Evolutionary conservation across 2,329 filamentous ascomycete species (phyloP), one percentile per base, ranked within the genome.

Genomic region (Diaporthe sp.): DNA sequence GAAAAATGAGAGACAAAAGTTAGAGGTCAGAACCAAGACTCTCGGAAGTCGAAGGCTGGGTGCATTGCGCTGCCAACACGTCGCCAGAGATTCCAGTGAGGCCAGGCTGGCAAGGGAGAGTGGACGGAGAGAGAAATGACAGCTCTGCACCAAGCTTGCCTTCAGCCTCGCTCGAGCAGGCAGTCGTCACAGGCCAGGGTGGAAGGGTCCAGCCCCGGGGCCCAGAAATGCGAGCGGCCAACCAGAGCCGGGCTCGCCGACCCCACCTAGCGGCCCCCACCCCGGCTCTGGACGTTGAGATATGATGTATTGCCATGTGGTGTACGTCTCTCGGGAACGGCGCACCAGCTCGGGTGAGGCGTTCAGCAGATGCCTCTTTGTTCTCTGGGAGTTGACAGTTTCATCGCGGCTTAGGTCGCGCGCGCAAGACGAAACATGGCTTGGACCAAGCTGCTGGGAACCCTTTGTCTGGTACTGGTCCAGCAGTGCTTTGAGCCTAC

Each of bases 61-160:
- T 64, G 50, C 73, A 75, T 76, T 45, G 73, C 64, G 69, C 55
- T 47, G 61, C 54, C 64, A 77, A 76, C 77, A 77, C 79, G 57
- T 74, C 71, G 28, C 60, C 25, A 70, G 33, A 38, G 22, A 52
- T 50, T 40, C 52, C 68, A 54, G 57, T 57, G n/a, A 73, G 69
- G 73, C 71, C 73, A 76, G 73, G 73, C 64, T 72, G 75, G 73
- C 75, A 76, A 64, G 35, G 47, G 71, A 45, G 19, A 15, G 68
- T n/a, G 73, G 67, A 57, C 28, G n/a, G 71, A n/a, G 12, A 22
- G 50, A 73, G 66, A 77, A 77, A 76, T 74, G 58, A 76, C 42
- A 69, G 57, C 71, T 73, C 57, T 77, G 71, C 78, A 74, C 77
- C 22, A 68, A 52, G 64, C 30, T 30, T 68, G 64, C 25, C 75